Conservation (phyloP, 1,284 basidiomycete species). For the Leccinum subfulvum region DNA sequence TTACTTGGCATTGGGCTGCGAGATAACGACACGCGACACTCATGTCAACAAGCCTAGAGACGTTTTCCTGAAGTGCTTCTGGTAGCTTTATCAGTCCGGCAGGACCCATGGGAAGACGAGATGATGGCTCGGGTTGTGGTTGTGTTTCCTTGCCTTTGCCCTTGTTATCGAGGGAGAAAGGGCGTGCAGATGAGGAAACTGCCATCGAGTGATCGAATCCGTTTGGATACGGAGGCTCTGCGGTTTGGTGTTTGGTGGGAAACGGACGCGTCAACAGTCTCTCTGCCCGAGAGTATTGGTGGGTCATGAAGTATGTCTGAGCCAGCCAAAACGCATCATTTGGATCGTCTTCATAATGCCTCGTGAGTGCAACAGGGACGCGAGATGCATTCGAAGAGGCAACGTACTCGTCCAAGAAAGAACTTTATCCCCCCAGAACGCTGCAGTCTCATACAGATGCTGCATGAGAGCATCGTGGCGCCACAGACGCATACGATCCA, state of each 20-base stretch:
- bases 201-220: constrained; percentile 38
- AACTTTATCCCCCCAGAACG: constrained; percentile 98
- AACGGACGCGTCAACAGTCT: constrained; percentile 86
- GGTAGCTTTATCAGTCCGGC: constrained; percentile 66
- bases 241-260: constrained; percentile 46
- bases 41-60: constrained; percentile 82
- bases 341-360: constrained; percentile 64
- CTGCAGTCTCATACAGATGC: constrained; percentile 95
- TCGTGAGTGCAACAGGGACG: constrained; percentile 16
- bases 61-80: constrained; percentile 57
- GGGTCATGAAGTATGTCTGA: constrained; percentile 93
- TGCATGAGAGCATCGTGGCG: constrained; percentile 97
- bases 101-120: constrained; percentile 66
- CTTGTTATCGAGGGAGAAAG: constrained; percentile 39
- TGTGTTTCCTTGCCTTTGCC: constrained; percentile 62
- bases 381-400: background rate
- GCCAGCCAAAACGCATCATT: constrained; percentile 99
- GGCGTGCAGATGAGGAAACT: constrained; percentile 22
- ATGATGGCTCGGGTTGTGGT: constrained; percentile 37
- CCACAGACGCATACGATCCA: constrained; percentile 96
- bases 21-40: constrained; percentile 91
- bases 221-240: constrained; percentile 40
- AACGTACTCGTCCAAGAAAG: constrained; percentile 89
- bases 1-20: constrained; percentile 90
- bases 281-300: constrained; percentile 93